Evolutionary conservation across 345 rosid species (phyloP).

Genomic region (Pistacia vera): DNA sequence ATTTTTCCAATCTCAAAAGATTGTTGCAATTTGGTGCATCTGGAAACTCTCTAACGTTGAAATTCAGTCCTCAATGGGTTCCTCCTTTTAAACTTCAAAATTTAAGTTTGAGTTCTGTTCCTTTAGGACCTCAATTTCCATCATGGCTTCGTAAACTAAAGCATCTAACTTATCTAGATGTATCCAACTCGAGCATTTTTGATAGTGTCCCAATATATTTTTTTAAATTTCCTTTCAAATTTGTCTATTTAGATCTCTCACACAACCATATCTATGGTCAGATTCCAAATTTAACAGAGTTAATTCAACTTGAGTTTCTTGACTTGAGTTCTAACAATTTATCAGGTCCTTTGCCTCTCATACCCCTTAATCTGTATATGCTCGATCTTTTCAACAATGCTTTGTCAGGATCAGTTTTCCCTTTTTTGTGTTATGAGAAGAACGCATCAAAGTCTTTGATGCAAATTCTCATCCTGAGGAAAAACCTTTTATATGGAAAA

Average conservation of each 20-base stretch:
- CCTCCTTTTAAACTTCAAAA: too few species aligned
- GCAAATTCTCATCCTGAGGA: constrained; percentile 35
- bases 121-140: too few species aligned
- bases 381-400: background rate
- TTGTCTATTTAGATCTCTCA: constrained; percentile 25
- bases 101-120: too few species aligned
- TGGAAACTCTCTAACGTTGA: too few species aligned
- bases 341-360: constrained; percentile 24
- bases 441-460: background rate
- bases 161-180: too few species aligned
- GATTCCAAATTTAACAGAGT: constrained; percentile 19
- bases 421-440: constrained; percentile 24
- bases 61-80: too few species aligned
- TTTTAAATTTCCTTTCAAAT: too few species aligned
- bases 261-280: constrained; percentile 27
- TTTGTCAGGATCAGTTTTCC: background rate
- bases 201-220: too few species aligned
- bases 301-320: background rate
- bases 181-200: too few species aligned
- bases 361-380: background rate
- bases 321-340: constrained; percentile 27
- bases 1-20: constrained; percentile 31
- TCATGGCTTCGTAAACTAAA: too few species aligned
- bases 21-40: constrained; percentile 16
- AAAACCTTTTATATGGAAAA: constrained; percentile 31